These are phyloP conservation scores for Monilinia laxa DNA, from an alignment of 2,329 filamentous ascomycete species.

Conservation along the genomic window DNA sequence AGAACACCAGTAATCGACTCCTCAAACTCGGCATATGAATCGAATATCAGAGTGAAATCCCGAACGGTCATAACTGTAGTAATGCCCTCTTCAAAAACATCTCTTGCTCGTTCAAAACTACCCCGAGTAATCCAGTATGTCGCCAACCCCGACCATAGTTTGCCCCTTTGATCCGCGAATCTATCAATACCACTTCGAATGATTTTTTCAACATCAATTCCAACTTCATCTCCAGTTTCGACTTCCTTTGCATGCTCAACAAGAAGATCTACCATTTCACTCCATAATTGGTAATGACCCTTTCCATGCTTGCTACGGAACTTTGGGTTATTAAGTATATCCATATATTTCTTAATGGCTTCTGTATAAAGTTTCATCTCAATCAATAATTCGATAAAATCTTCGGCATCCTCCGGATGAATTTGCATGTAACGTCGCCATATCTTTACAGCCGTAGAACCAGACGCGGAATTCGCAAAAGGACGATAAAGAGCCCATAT, in stretches of 20 bases:
- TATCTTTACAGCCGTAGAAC: conserved; percentile 85
- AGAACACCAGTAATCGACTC: conserved; percentile 89
- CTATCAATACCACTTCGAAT: conserved; percentile 86
- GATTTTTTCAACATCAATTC: conserved; percentile 88
- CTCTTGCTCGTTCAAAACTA: conserved; percentile 87
- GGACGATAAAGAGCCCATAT: conserved; percentile 91
- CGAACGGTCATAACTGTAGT: conserved; percentile 98
- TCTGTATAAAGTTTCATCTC: conserved; percentile 84
- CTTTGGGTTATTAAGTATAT: conserved; percentile 83
- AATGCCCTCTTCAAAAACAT: conserved; percentile 93
- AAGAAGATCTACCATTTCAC: conserved; percentile 91
- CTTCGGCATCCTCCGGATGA: conserved; percentile 91
- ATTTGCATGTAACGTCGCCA: conserved; percentile 97
- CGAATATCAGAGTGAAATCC: conserved; percentile 95
- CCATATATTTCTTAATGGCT: conserved; percentile 86
- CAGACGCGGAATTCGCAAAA: conserved; percentile 88
- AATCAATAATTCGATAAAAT: conserved; percentile 86
- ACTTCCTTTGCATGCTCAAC: conserved; percentile 88
- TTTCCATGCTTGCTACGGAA: conserved; percentile 94
- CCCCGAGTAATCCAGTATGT: conserved; percentile 96
- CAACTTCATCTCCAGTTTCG: conserved; percentile 74
- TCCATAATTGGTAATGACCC: conserved; percentile 95
- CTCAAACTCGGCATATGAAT: conserved; percentile 95
- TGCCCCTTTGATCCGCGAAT: conserved; percentile 91
- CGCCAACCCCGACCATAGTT: conserved; percentile 90